Evolutionary conservation across 1,284 basidiomycete species (phyloP), one percentile per base, ranked within the genome.

Genomic region (Chiua sp.): DNA sequence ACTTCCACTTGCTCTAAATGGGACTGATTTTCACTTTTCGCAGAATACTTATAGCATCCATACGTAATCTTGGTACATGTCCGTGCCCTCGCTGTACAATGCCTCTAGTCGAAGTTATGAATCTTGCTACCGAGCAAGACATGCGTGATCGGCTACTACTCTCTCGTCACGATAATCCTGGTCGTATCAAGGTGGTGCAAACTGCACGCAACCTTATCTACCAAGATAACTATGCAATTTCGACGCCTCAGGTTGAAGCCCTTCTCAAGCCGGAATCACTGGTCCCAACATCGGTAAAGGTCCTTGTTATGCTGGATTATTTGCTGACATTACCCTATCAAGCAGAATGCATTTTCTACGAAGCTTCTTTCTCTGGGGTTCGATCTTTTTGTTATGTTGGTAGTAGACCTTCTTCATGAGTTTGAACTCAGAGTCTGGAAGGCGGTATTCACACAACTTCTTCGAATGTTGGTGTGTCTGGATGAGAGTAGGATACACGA

Each of bases 391-490:
- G 8, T 12, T 0, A 60, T 65, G 37, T 53, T 72, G 1, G 57
- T 65, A 0, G 54, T 67, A 0, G 66, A 72, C 47, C 30, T 71
- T 1, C 55, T 72, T 53, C 71, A 72, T 32, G 63, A 72, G n/a
- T 65, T 68, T 16, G 52, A 72, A n/a, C 64, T 72, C 3, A 65
- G 69, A 1, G 33, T 30, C n/a, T 62, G 59, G 60, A 62, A 62
- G 20, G 28, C 20, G 0, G 10, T 52, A 1, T 55, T 72, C 28
- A 60, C 35, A 0, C 69, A 72, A 33, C 42, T 74, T 2, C 46
- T 74, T 30, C 47, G 63, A 1, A 61, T 59, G 3, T 23, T 59
- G 4, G 32, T 33, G 6, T 30, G 48, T 13, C 5, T 33, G 13
- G 11, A 33, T 15, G 20, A 10, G 12, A 12, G 35, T 15, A 22